These are phyloP conservation scores for Camellia sinensis DNA, from an alignment of 148 eudicot species.

Conservation along the genomic window DNA sequence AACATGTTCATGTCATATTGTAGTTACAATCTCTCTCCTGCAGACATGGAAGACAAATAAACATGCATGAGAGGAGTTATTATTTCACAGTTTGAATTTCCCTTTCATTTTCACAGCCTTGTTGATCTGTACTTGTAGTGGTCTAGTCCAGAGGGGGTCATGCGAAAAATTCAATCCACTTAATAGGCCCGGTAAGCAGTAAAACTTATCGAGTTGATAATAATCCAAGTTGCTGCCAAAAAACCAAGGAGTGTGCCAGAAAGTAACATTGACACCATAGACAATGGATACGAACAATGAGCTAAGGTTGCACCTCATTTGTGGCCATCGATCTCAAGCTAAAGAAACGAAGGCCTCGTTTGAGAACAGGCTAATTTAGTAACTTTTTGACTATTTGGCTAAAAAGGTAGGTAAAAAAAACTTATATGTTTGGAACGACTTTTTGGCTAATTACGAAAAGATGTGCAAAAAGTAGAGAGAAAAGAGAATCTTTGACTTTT, in stretches of 20 bases:
- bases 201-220: constrained; percentile 72
- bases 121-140: constrained; percentile 51
- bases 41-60: not conserved
- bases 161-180: constrained; percentile 70
- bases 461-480: no score
- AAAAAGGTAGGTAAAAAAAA: no score
- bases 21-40: not conserved
- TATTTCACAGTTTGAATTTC: constrained; percentile 12
- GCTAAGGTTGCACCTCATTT: constrained; percentile 73
- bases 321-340: constrained; percentile 89
- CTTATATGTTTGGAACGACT: no score
- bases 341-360: no score
- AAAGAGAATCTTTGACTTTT: no score
- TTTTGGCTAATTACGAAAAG: no score
- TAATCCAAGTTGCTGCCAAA: constrained; percentile 64
- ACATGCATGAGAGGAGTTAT: not conserved
- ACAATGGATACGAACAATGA: constrained; percentile 63
- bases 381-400: no score
- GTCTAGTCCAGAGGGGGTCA: constrained; percentile 61
- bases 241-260: constrained; percentile 70
- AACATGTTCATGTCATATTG: no score
- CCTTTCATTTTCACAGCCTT: constrained; percentile 5
- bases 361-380: no score
- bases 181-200: constrained; percentile 71
- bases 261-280: constrained; percentile 40